These are phyloP conservation scores for Diplodia mutila DNA, from an alignment of 2,329 filamentous ascomycete species.

Conservation along the genomic window DNA sequence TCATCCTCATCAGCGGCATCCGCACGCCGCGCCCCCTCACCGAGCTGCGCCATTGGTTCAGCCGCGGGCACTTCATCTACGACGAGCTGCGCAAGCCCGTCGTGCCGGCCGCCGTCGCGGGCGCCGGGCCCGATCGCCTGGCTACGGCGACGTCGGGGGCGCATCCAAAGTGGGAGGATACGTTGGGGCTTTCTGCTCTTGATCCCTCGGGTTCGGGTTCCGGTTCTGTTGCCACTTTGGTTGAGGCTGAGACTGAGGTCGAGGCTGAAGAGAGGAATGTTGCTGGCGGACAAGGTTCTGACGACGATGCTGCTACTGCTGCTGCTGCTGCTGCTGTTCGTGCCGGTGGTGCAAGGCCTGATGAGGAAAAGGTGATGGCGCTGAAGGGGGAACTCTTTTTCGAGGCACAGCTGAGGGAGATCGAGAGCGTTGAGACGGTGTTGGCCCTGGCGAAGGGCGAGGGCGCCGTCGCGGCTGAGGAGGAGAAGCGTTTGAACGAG, in stretches of 20 bases:
- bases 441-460: background rate
- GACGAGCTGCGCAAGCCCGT: background rate
- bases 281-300: too few relatives aligned
- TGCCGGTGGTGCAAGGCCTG: too few relatives aligned
- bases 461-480: background rate
- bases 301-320: too few relatives aligned
- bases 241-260: too few relatives aligned
- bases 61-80: conserved; percentile 8
- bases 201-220: too few relatives aligned
- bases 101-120: background rate
- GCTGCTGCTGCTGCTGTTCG: too few relatives aligned
- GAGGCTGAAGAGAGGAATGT: too few relatives aligned
- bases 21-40: background rate
- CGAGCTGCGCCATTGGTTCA: background rate
- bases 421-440: background rate
- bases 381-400: background rate
- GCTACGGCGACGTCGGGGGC: background rate
- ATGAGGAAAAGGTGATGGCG: too few relatives aligned
- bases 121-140: background rate
- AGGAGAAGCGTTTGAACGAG: background rate
- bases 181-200: background rate
- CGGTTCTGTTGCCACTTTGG: too few relatives aligned
- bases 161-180: conserved; percentile 1
- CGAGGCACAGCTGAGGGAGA: background rate
- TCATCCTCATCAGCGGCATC: background rate